Evolutionary conservation across 2,329 filamentous ascomycete genomes (phyloP).

Genomic region (Trichoderma citrinoviride): DNA sequence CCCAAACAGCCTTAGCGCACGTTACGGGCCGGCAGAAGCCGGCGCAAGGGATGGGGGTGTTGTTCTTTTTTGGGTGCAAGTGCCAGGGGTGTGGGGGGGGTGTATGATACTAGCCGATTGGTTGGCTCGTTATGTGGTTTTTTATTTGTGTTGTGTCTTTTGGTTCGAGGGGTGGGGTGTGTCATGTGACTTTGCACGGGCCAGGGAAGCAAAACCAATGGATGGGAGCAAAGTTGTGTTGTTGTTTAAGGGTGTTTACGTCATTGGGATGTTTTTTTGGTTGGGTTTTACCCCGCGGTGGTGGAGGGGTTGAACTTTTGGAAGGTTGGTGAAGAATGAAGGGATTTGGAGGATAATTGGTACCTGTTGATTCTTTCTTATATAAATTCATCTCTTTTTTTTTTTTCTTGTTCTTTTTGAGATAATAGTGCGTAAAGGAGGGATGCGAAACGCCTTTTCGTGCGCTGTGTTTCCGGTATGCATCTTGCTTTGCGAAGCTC

Average conservation of each 20-base stretch:
- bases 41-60: background rate
- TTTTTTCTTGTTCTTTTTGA: background rate
- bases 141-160: too few relatives aligned
- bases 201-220: background rate
- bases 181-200: constrained; percentile 19
- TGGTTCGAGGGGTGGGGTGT: background rate
- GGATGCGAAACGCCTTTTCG: too few relatives aligned
- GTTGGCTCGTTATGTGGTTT: too few relatives aligned
- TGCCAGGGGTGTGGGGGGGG: background rate
- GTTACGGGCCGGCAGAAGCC: constrained; percentile 22
- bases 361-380: too few relatives aligned
- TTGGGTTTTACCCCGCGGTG: constrained; percentile 14
- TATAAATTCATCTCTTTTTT: too few relatives aligned
- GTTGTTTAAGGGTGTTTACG: background rate
- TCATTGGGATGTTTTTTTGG: background rate
- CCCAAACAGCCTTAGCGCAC: background rate
- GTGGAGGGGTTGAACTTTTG: constrained; percentile 20
- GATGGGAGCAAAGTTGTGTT: background rate
- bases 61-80: background rate
- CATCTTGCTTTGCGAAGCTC: background rate
- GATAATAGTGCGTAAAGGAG: too few relatives aligned
- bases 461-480: too few relatives aligned
- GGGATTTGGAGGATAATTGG: background rate
- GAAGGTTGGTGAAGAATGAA: background rate
- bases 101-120: constrained; percentile 22